These are phyloP conservation scores for Teratosphaeria destructans DNA, from an alignment of 2,329 filamentous ascomycete genomes.

Conservation along the genomic window DNA sequence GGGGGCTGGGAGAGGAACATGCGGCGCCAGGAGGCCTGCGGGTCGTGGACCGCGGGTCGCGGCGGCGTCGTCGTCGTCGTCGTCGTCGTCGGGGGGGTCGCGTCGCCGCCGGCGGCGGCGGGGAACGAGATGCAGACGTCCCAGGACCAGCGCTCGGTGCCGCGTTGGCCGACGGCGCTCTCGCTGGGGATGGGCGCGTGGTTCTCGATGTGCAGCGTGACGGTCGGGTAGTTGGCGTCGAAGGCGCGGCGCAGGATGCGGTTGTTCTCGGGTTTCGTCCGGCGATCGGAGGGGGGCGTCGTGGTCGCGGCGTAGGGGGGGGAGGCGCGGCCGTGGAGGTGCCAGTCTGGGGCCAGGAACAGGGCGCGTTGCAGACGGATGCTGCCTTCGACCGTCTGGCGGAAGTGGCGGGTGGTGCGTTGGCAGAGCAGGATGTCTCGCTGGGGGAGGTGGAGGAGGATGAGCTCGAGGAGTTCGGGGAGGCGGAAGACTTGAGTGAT, in stretches of 20 bases:
- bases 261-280: slow-evolving; percentile 25
- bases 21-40: slow-evolving; percentile 3
- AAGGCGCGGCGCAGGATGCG: slow-evolving; percentile 24
- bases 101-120: slow-evolving; percentile 1
- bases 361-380: slow-evolving; percentile 22
- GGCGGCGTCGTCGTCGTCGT: too few species aligned
- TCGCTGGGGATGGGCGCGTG: slow-evolving; percentile 9
- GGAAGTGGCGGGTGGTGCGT: slow-evolving; percentile 21
- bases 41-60: slow-evolving; percentile 1
- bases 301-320: slow-evolving; percentile 8
- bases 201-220: slow-evolving; percentile 21
- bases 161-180: slow-evolving; percentile 1
- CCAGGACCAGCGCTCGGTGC: slow-evolving; percentile 24
- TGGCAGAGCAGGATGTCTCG: slow-evolving; percentile 26
- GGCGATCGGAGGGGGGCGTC: slow-evolving; percentile 9
- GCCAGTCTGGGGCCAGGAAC: slow-evolving; percentile 26
- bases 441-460: slow-evolving; percentile 24
- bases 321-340: slow-evolving; percentile 16
- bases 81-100: too few species aligned
- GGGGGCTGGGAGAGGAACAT: slow-evolving; percentile 18
- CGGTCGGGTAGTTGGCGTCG: slow-evolving; percentile 24
- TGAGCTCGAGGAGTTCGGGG: slow-evolving; percentile 30
- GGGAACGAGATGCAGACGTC: slow-evolving; percentile 19
- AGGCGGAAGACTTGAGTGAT: slow-evolving; percentile 21
- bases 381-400: slow-evolving; percentile 17